Evolutionary conservation across 306 rosid species (phyloP), one percentile per base, ranked within the genome.

Genomic region (Cicer chorassanicum): DNA sequence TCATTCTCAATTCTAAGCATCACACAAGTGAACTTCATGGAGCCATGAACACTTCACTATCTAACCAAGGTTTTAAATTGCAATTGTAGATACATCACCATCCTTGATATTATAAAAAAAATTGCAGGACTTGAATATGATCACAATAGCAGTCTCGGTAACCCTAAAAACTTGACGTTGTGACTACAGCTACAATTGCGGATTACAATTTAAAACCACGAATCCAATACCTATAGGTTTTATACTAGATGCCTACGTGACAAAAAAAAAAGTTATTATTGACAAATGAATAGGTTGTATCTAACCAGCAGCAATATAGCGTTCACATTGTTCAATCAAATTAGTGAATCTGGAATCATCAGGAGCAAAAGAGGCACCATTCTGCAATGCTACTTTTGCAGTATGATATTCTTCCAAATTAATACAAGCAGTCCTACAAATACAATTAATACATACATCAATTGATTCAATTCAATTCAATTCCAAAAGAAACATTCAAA

Each of bases 391-490:
- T 1, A 81, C 70, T 84, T 86, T 95, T n/a, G 99, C 99, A 50
- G 96, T 90, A 51, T 90, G 86, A 81, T 89, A 95, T 71, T 92
- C 96, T 77, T 86, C 93, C 0, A 95, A 98, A 50, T 80, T 89
- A 19, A 92, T n/a, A 86, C 97, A 95, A 40, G 99, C 98, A 43
- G 80, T 84, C 70, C 98, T 94, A 40, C 9, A 54, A 39, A 53
- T 9, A 53, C 8, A 56, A 60, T 60, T 12, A 15, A 56, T 8
- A 53, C 2, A 53, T 3, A 53, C 1, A 13, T 12, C 36, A 29
- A 9, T 16, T 19, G 11, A 9, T 1, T 21, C 16, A 13, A 60
- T 12, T 21, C 16, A 13, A 60, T 12, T 13, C 11, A 18, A 54
- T 54, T 18, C 34, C 6, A 54, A 16, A 13, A 49, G 2, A 50